These are phyloP conservation scores for Medicago truncatula DNA, from an alignment of 306 rosid species.

Conservation along the genomic window DNA sequence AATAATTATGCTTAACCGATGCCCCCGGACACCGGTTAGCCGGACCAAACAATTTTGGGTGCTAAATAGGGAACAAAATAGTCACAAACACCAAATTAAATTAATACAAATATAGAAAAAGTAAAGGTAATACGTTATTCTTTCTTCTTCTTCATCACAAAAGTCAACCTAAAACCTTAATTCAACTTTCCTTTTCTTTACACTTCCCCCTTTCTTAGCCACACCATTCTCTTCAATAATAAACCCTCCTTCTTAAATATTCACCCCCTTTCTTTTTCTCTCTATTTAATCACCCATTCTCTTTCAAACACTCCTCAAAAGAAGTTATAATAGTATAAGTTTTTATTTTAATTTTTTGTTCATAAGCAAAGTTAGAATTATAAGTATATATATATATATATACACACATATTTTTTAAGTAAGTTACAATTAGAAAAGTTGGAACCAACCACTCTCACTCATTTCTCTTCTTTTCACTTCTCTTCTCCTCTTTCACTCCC, in stretches of 20 bases:
- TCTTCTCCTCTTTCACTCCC: not conserved
- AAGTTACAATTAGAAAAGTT: not conserved
- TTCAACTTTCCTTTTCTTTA: not conserved
- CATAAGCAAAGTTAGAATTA: not conserved
- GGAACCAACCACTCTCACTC: conserved; percentile 11
- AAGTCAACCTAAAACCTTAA: not conserved
- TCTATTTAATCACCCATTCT: too few relatives aligned
- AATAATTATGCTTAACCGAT: too few relatives aligned
- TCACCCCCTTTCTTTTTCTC: too few relatives aligned
- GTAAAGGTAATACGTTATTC: not conserved
- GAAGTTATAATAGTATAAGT: too few relatives aligned
- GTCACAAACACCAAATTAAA: too few relatives aligned
- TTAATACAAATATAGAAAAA: not conserved
- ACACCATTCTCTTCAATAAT: not conserved
- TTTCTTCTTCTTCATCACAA: not conserved
- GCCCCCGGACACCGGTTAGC: too few relatives aligned
- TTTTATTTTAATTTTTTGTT: not conserved
- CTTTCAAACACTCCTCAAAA: too few relatives aligned
- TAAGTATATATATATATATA: too few relatives aligned
- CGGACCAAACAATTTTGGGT: too few relatives aligned
- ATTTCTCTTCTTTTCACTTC: not conserved
- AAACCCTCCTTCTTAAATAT: too few relatives aligned
- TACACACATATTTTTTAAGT: too few relatives aligned
- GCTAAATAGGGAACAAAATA: too few relatives aligned
- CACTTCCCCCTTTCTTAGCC: not conserved